phyloP scores from a whole-genome alignment of 345 rosid species.

The Eucalyptus leucophloia region DNA sequence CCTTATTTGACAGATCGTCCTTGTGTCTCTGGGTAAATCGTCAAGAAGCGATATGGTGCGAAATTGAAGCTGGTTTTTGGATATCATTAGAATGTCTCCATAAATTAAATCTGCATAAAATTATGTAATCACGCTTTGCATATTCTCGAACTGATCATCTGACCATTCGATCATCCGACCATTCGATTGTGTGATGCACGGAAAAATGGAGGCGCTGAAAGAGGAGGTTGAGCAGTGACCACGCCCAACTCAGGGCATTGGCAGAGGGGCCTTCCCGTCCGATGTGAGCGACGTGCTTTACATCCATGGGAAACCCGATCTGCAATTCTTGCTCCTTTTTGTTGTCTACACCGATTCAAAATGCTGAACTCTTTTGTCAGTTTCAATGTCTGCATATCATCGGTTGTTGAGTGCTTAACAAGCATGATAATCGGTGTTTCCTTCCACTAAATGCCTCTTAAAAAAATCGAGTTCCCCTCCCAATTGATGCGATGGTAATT shows the following conservation, averaged over 20 bases:
- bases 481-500: background rate
- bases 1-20: background rate
- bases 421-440: background rate
- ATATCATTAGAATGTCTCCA: background rate
- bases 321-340: constrained; percentile 45
- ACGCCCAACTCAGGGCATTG: constrained; percentile 57
- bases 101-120: background rate
- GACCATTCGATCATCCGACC: background rate
- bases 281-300: constrained; percentile 73
- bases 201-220: background rate
- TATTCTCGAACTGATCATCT: background rate
- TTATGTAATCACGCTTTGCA: background rate
- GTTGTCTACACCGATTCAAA: constrained; percentile 13
- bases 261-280: constrained; percentile 57
- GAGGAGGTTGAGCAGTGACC: background rate
- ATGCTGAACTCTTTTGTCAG: background rate
- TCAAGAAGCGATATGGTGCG: background rate
- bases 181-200: background rate
- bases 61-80: background rate
- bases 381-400: background rate
- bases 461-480: background rate
- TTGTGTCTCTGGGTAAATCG: background rate
- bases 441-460: background rate
- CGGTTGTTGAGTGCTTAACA: background rate
- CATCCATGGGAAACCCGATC: constrained; percentile 77